phyloP scores from a whole-genome alignment of 305 asterid genomes.

The Fraxinus nigra region DNA sequence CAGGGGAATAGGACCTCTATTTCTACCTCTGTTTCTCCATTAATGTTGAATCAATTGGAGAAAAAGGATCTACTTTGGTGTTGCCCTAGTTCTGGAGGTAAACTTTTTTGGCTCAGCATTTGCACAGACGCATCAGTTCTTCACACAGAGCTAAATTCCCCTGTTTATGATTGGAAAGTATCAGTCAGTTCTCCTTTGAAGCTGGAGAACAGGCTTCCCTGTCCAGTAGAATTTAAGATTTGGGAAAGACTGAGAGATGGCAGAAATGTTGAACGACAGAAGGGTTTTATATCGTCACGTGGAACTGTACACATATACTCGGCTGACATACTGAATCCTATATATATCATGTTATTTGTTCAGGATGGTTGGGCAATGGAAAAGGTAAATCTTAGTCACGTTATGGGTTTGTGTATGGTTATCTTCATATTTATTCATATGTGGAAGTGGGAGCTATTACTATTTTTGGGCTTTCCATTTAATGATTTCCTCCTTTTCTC shows the following conservation, averaged over 20 bases:
- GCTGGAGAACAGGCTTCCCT: conserved; percentile 96
- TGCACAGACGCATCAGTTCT: conserved; percentile 94
- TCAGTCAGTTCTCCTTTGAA: conserved; percentile 87
- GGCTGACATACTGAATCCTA: conserved; percentile 88
- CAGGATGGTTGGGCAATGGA: conserved; percentile 97
- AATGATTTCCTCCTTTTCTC: conserved; percentile 20
- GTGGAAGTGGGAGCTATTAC: conserved; percentile 12
- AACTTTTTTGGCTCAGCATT: conserved; percentile 80
- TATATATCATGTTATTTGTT: conserved; percentile 59
- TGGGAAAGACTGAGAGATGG: conserved; percentile 82
- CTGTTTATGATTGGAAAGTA: conserved; percentile 97
- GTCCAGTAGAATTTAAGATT: conserved; percentile 70
- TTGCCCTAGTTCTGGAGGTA: conserved; percentile 73
- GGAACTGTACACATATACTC: conserved; percentile 78
- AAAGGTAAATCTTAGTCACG: conserved; percentile 52
- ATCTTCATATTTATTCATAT: conserved; percentile 23
- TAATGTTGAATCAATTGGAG: conserved; percentile 84
- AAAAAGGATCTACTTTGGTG: conserved; percentile 87
- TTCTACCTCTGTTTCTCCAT: conserved; percentile 44
- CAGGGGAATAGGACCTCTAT: conserved; percentile 40
- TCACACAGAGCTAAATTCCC: conserved; percentile 80
- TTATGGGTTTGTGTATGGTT: conserved; percentile 7
- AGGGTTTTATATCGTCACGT: conserved; percentile 73
- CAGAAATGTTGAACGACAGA: conserved; percentile 71
- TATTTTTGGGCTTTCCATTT: conserved; percentile 13